Evolutionary conservation across 2,329 filamentous ascomycete genomes (phyloP), one percentile per base, ranked within the genome.

Genomic region (Paraphaeosphaeria sporulosa): DNA sequence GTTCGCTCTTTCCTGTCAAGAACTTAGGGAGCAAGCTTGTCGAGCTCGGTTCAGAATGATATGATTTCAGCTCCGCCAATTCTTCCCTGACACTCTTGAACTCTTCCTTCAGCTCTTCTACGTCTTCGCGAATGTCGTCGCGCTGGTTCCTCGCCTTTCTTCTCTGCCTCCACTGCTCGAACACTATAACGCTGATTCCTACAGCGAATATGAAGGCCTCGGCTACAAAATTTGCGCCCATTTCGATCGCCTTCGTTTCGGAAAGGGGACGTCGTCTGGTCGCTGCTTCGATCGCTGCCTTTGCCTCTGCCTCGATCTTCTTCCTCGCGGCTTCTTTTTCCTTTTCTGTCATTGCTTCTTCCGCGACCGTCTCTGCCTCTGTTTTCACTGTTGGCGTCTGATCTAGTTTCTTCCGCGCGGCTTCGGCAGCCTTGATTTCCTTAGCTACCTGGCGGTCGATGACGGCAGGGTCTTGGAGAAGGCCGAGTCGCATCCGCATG

Each of bases 241-340:
- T 84, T 71, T 91, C 88, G 57, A 91, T 90, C 0, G 88, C 88
- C 68, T 90, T 89, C 13, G 85, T 83, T 71, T 91, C 89, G 2
- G 86, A 86, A 12, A 91, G 79, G 8, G 88, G 88, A 47, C 88
- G 80, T 6, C 85, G 85, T 80, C 70, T 74, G 12, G 63, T 27
- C 75, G 78, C 43, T 73, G 73, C 73, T 70, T 80, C 66, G 43
- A 70, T 61, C 51, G 79, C 75, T 68, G 79, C 78, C 60, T 80
- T 76, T 61, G 84, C 82, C 48, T 52, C 43, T 74, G 73, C 73
- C 70, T 80, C 66, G 42, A 71, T 60, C 55, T 80, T 76, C 68
- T 79, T 78, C 60, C 80, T 76, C 62, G 84, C 82, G 48, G 82
- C 79, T 54, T 84, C 79, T 66, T 82, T 83, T 53, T 81, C 76